Evolutionary conservation across 83 land plant species (phyloP).

Genomic region (Picea abies): DNA sequence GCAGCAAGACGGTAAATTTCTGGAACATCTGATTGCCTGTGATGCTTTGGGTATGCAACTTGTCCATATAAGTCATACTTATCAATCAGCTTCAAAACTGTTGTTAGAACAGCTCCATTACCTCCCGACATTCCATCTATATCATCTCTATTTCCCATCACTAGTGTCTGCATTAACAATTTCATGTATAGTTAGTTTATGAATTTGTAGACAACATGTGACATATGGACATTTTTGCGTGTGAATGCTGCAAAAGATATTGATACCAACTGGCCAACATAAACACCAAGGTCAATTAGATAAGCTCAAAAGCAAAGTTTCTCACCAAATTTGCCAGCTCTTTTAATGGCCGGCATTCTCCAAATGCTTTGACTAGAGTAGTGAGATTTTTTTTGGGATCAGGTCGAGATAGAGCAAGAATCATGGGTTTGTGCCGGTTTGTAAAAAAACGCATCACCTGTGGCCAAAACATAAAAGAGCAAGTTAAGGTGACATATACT

Average conservation of each 20-base stretch:
- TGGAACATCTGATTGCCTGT: slow-evolving; percentile 93
- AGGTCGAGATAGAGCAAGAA: slow-evolving; percentile 93
- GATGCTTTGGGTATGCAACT: slow-evolving; percentile 98
- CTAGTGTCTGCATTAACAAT: slow-evolving; percentile 62
- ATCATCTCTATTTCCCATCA: slow-evolving; percentile 97
- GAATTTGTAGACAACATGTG: not conserved
- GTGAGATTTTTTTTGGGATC: slow-evolving; percentile 98
- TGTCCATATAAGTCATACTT: slow-evolving; percentile 95
- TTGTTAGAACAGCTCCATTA: slow-evolving; percentile 76
- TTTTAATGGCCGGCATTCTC: slow-evolving; percentile 83
- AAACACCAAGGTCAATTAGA: not conserved
- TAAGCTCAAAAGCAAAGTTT: not conserved
- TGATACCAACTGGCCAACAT: not conserved
- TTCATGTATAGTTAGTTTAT: not conserved
- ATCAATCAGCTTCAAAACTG: slow-evolving; percentile 91
- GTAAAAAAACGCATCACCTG: slow-evolving; percentile 95
- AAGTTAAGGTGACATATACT: slow-evolving; percentile 2
- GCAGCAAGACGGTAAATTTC: slow-evolving; percentile 96
- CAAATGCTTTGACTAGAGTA: slow-evolving; percentile 92
- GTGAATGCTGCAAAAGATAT: not conserved
- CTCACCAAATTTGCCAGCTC: slow-evolving; percentile 94
- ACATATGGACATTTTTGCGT: not conserved
- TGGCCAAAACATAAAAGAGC: not conserved
- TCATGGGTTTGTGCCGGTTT: slow-evolving; percentile 98
- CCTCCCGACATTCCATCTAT: slow-evolving; percentile 89